A percentile compares a stretch with the other conserved stretches of the same genome.
phyloP scores from a whole-genome alignment of 108 stramenopile genomes.

The Cyclotella baltica region DNA sequence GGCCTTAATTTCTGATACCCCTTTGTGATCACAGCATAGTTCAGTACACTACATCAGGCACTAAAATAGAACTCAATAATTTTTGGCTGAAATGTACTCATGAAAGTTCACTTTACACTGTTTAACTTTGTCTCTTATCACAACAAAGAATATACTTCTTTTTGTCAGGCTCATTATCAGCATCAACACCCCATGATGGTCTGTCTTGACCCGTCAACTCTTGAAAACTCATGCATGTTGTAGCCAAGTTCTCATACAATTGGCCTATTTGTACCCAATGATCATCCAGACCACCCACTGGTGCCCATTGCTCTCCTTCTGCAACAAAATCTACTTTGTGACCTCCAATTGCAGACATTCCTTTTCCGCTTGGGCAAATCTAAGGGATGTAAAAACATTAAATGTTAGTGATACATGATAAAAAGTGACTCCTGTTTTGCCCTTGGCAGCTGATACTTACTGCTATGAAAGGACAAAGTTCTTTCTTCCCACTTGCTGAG shows the following conservation, averaged over 20 bases:
- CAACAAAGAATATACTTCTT: slow-evolving; percentile 47
- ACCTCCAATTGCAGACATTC: slow-evolving; percentile 11
- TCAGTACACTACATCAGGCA: not conserved
- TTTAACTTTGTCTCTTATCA: not conserved
- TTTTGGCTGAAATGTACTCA: not conserved
- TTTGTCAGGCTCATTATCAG: slow-evolving; percentile 10
- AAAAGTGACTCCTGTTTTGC: not conserved
- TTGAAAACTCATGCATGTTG: slow-evolving; percentile 43
- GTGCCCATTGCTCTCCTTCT: slow-evolving; percentile 31
- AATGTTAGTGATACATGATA: not conserved
- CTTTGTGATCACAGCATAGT: too few species aligned
- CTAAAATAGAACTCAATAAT: not conserved
- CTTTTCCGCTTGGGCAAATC: slow-evolving; percentile 36
- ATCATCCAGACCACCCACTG: slow-evolving; percentile 20
- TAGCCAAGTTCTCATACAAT: slow-evolving; percentile 36
- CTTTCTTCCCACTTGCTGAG: slow-evolving; percentile 10
- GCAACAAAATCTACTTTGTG: slow-evolving; percentile 30
- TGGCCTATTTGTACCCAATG: slow-evolving; percentile 46
- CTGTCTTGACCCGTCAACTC: slow-evolving; percentile 7
- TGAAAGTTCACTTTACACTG: too few species aligned
- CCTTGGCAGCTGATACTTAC: not conserved
- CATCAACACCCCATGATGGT: slow-evolving; percentile 26
- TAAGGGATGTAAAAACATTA: not conserved
- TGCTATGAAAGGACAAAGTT: slow-evolving; percentile 40
- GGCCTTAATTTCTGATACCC: too few species aligned